These are phyloP conservation scores for Candida multigemmis DNA, from an alignment of 805 yeast species.

Conservation along the genomic window DNA sequence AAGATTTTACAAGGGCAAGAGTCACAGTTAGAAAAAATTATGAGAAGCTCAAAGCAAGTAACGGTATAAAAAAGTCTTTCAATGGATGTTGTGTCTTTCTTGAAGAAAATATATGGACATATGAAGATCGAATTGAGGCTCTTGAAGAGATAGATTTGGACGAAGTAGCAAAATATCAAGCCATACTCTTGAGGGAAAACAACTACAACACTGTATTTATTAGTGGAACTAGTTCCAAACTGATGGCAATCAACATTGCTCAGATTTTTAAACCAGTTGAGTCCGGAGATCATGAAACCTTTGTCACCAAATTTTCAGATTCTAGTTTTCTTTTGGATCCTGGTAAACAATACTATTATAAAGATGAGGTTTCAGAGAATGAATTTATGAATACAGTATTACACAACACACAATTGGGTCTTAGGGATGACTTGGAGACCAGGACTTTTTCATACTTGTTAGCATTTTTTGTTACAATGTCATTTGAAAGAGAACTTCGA, in stretches of 20 bases:
- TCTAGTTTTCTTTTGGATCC: slow-evolving; percentile 19
- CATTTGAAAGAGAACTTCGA: slow-evolving; percentile 40
- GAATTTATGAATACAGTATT: slow-evolving; percentile 48
- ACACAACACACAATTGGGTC: slow-evolving; percentile 51
- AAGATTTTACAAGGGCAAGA: slow-evolving; percentile 39
- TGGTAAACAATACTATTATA: slow-evolving; percentile 14
- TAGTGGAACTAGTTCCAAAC: slow-evolving; percentile 37
- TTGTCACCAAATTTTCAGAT: slow-evolving; percentile 1
- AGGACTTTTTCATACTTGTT: slow-evolving; percentile 37
- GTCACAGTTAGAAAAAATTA: slow-evolving; percentile 39
- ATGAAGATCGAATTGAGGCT: slow-evolving; percentile 48
- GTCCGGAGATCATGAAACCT: slow-evolving; percentile 12
- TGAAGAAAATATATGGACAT: slow-evolving; percentile 48
- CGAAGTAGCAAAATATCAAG: slow-evolving; percentile 19
- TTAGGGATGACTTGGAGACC: slow-evolving; percentile 20
- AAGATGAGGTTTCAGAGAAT: slow-evolving; percentile 16
- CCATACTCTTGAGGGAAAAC: slow-evolving; percentile 12
- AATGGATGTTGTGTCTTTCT: slow-evolving; percentile 42
- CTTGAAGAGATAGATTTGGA: slow-evolving; percentile 39
- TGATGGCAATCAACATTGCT: slow-evolving; percentile 9
- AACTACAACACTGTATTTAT: slow-evolving; percentile 33
- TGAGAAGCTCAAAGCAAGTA: slow-evolving; percentile 29
- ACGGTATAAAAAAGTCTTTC: slow-evolving; percentile 40
- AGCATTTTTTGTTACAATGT: slow-evolving; percentile 36
- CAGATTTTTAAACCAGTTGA: slow-evolving; percentile 12